These are phyloP conservation scores for Thuja plicata DNA, from an alignment of 83 land plant genomes.

Conservation along the genomic window DNA sequence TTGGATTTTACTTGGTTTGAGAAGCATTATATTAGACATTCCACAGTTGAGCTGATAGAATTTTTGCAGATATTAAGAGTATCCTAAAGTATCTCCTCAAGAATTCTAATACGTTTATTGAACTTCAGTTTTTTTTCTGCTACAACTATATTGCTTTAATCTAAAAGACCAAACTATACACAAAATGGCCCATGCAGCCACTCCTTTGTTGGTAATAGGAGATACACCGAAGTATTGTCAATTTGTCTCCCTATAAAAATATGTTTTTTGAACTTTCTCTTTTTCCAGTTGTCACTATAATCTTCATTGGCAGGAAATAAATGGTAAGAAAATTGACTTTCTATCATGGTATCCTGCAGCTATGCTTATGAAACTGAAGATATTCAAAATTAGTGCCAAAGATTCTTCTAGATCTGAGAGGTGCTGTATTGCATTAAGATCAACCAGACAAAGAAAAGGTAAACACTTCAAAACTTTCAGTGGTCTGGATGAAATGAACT, in stretches of 20 bases:
- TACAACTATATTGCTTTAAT: not conserved
- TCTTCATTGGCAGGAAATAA: not conserved
- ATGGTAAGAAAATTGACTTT: not conserved
- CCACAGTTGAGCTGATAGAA: not conserved
- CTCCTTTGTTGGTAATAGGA: not conserved
- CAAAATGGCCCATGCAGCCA: not conserved
- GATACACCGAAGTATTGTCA: not conserved
- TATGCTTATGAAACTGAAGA: not conserved
- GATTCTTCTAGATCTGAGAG: not conserved
- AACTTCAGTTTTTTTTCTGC: not conserved
- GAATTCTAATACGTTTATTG: not conserved
- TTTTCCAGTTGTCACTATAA: slow-evolving; percentile 1
- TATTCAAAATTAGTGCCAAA: not conserved
- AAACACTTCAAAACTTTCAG: not conserved
- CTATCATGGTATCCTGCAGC: not conserved
- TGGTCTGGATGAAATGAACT: not conserved
- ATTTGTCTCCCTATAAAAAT: not conserved
- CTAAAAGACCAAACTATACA: not conserved
- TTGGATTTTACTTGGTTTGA: not conserved
- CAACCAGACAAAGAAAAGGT: not conserved
- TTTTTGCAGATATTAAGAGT: not conserved
- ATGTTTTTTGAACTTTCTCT: not conserved
- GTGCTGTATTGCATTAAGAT: not conserved
- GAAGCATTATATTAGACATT: not conserved
- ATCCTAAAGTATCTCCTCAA: not conserved